phyloP scores from a whole-genome alignment of 306 rosid genomes.

The Fragaria ananassa region DNA sequence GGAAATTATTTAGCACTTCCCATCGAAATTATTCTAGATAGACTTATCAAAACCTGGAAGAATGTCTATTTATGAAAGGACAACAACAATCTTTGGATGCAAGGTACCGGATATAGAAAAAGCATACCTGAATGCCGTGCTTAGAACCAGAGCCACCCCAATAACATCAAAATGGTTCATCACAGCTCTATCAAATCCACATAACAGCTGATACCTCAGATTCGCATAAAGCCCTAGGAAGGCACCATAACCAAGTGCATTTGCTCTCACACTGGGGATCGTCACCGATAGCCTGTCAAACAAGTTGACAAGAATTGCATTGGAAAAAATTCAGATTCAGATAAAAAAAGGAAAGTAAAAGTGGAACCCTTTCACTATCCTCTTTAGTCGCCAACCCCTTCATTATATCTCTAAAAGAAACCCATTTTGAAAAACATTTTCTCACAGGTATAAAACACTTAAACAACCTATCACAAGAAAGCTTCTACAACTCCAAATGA shows the following conservation, averaged over 20 bases:
- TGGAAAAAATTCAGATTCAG: background rate
- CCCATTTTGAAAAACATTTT: background rate
- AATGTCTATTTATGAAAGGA: background rate
- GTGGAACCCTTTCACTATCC: background rate
- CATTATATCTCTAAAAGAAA: background rate
- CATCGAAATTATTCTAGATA: background rate
- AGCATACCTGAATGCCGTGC: conserved; percentile 79
- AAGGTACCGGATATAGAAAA: conserved; percentile 7
- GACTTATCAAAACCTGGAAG: background rate
- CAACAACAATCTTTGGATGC: background rate
- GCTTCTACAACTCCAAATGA: background rate
- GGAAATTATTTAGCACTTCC: background rate
- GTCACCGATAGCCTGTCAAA: conserved; percentile 81
- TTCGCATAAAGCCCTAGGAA: conserved; percentile 96
- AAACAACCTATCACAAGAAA: background rate
- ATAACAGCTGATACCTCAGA: conserved; percentile 82
- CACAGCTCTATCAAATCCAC: conserved; percentile 91
- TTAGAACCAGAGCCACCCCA: conserved; percentile 77
- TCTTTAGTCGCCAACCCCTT: background rate
- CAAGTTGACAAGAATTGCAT: conserved; percentile 2
- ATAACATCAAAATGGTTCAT: conserved; percentile 88
- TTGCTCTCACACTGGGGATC: conserved; percentile 68
- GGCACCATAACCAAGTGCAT: conserved; percentile 95
- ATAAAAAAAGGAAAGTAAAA: background rate
- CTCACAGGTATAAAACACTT: background rate